Evolutionary conservation across 768 basidiomycete species (phyloP), one percentile per base, ranked within the genome.

Genomic region (Naematelia aurantialba): DNA sequence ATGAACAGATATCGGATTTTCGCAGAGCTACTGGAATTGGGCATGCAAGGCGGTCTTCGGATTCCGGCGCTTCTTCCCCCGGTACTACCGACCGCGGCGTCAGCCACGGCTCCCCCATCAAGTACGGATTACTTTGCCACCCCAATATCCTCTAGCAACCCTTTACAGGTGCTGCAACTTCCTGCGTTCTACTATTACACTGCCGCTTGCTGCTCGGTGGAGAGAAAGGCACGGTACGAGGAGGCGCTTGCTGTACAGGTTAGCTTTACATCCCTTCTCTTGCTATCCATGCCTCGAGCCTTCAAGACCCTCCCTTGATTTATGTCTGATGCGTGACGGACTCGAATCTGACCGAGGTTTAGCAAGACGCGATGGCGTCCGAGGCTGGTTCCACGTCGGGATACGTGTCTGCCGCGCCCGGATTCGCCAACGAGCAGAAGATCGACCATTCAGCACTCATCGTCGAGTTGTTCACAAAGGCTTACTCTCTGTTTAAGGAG

Each of bases 401-500:
- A 10, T 65, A 73, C 39, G 62, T 70, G 5, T 60, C 69, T 5
- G 51, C 66, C 13, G 81, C 85, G 0, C 89, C 91, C 0, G 90
- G 90, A 0, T 88, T 88, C 69, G 78, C 80, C 19, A 94, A 94
- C 61, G 94, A 99, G 78, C 88, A 86, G 75, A 97, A 91, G 72
- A 88, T 93, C 5, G 91, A 94, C 59, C 93, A 99, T 73, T 75
- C 88, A 19, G 83, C 84, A 1, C 80, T 93, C 34, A 84, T 89
- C 44, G 79, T 94, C 27, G 94, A 99, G 90, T 82, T 99, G 1
- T 93, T 91, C 72, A 96, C 91, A 5, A 91, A 93, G 70, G 82
- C 96, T 1, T 98, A 99, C 76, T 90, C 94, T 65, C 75, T 91
- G 11, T 91, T 96, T 81, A 97, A 94, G 79, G 87, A 85, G 66